phyloP scores from a whole-genome alignment of 108 stramenopile species.

The Fragilariopsis cylindrus region DNA sequence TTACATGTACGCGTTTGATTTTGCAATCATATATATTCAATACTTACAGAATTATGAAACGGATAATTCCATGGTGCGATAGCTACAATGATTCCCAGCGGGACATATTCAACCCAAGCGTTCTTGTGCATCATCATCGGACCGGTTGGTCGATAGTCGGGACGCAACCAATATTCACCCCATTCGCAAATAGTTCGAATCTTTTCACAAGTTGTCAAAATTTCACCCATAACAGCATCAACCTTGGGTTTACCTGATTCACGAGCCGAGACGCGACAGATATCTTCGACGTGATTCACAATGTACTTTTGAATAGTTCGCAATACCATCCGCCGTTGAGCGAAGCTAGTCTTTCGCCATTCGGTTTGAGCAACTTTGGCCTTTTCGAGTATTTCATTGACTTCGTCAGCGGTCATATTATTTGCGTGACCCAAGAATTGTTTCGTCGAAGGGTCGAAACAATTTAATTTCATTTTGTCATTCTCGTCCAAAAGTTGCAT shows the following conservation, averaged over 20 bases:
- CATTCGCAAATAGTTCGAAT: conserved; percentile 83
- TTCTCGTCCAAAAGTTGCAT: conserved; percentile 46
- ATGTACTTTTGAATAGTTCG: conserved; percentile 93
- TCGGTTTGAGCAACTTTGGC: conserved; percentile 85
- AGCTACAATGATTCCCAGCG: conserved; percentile 94
- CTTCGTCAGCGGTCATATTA: conserved; percentile 79
- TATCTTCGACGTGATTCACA: conserved; percentile 83
- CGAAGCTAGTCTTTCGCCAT: conserved; percentile 90
- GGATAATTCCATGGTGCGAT: conserved; percentile 99
- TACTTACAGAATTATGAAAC: conserved; percentile 71
- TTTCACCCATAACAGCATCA: conserved; percentile 94
- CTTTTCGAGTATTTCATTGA: conserved; percentile 67
- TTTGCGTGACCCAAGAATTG: conserved; percentile 79
- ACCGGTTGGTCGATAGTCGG: conserved; percentile 75
- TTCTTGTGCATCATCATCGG: conserved; percentile 95
- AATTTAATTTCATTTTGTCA: conserved; percentile 72
- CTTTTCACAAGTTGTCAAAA: conserved; percentile 97
- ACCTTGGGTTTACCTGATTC: conserved; percentile 93
- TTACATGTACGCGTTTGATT: not conserved
- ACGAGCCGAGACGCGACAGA: conserved; percentile 78
- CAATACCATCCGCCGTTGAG: conserved; percentile 87
- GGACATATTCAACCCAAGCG: conserved; percentile 96
- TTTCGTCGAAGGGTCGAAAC: conserved; percentile 91
- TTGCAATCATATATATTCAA: not conserved
- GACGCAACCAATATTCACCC: conserved; percentile 89